Percentiles rank a stretch among this genome's conserved stretches.
Conservation (phyloP, 345 rosid genomes). For the Corchorus olitorius region DNA sequence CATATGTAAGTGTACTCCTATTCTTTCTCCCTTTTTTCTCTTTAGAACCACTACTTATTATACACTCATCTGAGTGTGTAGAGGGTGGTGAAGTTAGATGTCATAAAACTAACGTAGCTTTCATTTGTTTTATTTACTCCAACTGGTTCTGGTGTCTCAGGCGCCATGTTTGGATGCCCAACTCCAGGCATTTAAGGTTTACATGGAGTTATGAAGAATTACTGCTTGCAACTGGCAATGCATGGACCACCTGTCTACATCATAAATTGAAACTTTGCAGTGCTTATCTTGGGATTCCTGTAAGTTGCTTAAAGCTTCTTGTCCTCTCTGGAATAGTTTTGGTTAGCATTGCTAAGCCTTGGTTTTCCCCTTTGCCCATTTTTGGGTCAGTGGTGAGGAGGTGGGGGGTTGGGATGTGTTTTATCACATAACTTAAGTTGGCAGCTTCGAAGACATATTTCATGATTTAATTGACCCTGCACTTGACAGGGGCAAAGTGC, state of each 20-base stretch:
- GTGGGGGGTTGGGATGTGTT: background rate
- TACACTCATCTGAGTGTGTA: background rate
- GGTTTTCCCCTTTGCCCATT: background rate
- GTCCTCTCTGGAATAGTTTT: constrained; percentile 13
- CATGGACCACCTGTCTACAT: constrained; percentile 46
- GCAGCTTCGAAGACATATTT: constrained; percentile 1
- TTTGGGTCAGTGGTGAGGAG: background rate
- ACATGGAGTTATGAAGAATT: constrained; percentile 77
- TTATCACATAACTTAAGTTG: background rate
- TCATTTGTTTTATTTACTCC: constrained; percentile 8
- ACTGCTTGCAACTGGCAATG: constrained; percentile 68
- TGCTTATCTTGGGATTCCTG: constrained; percentile 78
- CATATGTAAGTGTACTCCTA: background rate
- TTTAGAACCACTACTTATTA: background rate
- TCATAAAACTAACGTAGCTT: background rate
- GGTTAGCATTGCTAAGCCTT: background rate
- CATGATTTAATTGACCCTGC: background rate
- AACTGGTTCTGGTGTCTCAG: constrained; percentile 22
- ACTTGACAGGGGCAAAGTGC: constrained; percentile 1
- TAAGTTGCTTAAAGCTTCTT: constrained; percentile 34
- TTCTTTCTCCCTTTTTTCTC: background rate
- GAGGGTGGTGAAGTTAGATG: background rate
- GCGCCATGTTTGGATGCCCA: constrained; percentile 35
- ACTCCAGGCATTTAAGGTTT: constrained; percentile 32
- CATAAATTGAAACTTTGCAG: constrained; percentile 70